phyloP scores from a whole-genome alignment of 2,329 filamentous ascomycete species.

The Colletotrichum tabaci region DNA sequence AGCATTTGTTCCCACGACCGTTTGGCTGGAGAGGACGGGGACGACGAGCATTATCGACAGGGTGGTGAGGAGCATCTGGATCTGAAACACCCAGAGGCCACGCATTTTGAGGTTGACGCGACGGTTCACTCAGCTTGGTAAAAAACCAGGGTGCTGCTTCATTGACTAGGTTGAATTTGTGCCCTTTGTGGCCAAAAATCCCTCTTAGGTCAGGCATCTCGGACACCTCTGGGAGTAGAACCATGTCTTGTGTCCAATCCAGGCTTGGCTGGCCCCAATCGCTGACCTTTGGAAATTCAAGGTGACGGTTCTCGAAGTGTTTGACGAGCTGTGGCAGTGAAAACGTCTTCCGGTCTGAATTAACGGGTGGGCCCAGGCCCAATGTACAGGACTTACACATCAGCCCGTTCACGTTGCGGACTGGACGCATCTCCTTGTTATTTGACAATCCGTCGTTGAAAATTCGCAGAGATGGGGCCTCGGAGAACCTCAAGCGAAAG shows the following conservation, averaged over 20 bases:
- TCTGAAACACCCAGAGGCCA: neutral
- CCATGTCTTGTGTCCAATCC: slow-evolving; percentile 65
- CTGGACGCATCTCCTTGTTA: slow-evolving; percentile 69
- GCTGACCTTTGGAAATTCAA: neutral
- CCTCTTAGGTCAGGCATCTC: slow-evolving; percentile 49
- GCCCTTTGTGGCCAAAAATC: slow-evolving; percentile 49
- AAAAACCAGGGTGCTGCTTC: slow-evolving; percentile 58
- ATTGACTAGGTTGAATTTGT: slow-evolving; percentile 53
- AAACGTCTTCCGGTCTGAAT: slow-evolving; percentile 56
- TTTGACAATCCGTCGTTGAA: slow-evolving; percentile 73
- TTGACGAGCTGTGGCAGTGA: slow-evolving; percentile 73
- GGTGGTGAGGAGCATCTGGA: neutral
- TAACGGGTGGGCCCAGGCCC: slow-evolving; percentile 49
- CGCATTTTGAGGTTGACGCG: neutral
- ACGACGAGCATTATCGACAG: neutral
- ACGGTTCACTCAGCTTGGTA: slow-evolving; percentile 20
- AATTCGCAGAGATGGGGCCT: slow-evolving; percentile 70
- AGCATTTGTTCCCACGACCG: neutral
- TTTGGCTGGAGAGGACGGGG: neutral
- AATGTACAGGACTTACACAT: slow-evolving; percentile 67
- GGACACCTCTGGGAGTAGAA: slow-evolving; percentile 56
- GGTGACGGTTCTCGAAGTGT: slow-evolving; percentile 66
- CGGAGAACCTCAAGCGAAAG: slow-evolving; percentile 71
- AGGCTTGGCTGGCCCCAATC: slow-evolving; percentile 33
- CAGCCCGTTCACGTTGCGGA: slow-evolving; percentile 68